Conservation (phyloP, 352 stramenopile genomes). For the Globisporangium splendens region DNA sequence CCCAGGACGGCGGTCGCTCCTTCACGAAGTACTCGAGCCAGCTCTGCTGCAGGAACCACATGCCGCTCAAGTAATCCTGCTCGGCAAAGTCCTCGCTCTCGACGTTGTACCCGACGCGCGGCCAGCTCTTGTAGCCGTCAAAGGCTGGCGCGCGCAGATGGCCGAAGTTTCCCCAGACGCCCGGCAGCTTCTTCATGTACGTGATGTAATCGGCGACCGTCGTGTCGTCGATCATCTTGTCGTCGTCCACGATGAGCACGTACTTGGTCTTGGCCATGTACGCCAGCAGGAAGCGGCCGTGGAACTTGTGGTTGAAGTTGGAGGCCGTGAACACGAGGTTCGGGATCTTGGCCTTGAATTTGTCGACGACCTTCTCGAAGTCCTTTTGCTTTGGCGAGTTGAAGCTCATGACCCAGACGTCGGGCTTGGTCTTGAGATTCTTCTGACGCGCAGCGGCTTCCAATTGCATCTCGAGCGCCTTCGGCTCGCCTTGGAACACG, state of each 20-base stretch:
- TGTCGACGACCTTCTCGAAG: slow-evolving; percentile 34
- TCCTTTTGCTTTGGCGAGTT: slow-evolving; percentile 39
- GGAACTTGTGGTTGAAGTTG: slow-evolving; percentile 53
- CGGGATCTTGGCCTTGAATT: slow-evolving; percentile 18
- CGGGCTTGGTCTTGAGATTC: slow-evolving; percentile 22
- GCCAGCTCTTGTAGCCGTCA: slow-evolving; percentile 51
- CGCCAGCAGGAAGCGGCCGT: slow-evolving; percentile 43
- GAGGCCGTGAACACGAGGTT: slow-evolving; percentile 38
- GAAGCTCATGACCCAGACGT: slow-evolving; percentile 71
- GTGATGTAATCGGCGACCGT: slow-evolving; percentile 39
- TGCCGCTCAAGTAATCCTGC: slow-evolving; percentile 60
- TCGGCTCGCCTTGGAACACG: slow-evolving; percentile 48
- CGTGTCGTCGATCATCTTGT: slow-evolving; percentile 41
- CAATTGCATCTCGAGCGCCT: slow-evolving; percentile 44
- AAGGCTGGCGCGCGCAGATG: slow-evolving; percentile 41
- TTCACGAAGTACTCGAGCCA: slow-evolving; percentile 69
- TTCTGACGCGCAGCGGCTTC: slow-evolving; percentile 30
- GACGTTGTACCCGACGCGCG: slow-evolving; percentile 25
- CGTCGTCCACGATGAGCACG: slow-evolving; percentile 44
- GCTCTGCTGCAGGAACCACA: slow-evolving; percentile 62
- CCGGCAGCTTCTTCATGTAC: slow-evolving; percentile 34
- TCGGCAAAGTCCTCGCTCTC: slow-evolving; percentile 29
- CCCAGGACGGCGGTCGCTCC: slow-evolving; percentile 43
- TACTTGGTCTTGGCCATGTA: slow-evolving; percentile 59
- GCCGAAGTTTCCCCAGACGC: slow-evolving; percentile 51